A percentile compares a stretch with the other conserved stretches of the same genome.
phyloP scores from a whole-genome alignment of 306 rosid species.

The Rosa rugosa region DNA sequence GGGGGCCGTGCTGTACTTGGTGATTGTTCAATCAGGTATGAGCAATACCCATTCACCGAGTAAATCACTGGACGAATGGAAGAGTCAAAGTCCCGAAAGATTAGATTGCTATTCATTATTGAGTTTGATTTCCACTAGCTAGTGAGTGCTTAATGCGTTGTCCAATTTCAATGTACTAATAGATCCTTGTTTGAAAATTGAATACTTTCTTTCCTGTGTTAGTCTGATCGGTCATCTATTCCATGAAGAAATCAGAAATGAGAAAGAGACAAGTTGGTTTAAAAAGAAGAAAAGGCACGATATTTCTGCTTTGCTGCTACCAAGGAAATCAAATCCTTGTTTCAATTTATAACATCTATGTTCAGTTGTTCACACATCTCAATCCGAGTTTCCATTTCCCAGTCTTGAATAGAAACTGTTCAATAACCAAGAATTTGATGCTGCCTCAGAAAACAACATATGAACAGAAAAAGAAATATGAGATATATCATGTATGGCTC shows the following conservation, averaged over 20 bases:
- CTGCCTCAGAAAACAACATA: neutral
- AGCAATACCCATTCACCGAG: constrained; percentile 74
- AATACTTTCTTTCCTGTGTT: constrained; percentile 1
- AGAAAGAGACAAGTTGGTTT: neutral
- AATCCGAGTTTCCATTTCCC: neutral
- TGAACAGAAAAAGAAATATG: neutral
- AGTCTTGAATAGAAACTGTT: neutral
- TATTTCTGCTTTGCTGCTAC: neutral
- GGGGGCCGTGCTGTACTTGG: constrained; percentile 61
- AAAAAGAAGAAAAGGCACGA: neutral
- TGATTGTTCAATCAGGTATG: constrained; percentile 68
- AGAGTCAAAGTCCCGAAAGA: neutral
- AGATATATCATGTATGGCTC: neutral
- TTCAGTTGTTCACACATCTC: neutral
- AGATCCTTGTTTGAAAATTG: neutral
- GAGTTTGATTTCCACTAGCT: constrained; percentile 18
- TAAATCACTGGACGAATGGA: constrained; percentile 1
- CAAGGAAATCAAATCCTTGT: neutral
- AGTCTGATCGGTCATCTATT: neutral
- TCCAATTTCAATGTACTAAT: neutral
- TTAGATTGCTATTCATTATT: neutral
- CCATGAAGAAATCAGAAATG: neutral
- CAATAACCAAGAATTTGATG: neutral
- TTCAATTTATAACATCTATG: neutral
- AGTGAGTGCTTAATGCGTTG: constrained; percentile 1